Evolutionary conservation across 164 flowering plant genomes (phyloP), one percentile per base, ranked within the genome.

Genomic region (Annona cherimola): DNA sequence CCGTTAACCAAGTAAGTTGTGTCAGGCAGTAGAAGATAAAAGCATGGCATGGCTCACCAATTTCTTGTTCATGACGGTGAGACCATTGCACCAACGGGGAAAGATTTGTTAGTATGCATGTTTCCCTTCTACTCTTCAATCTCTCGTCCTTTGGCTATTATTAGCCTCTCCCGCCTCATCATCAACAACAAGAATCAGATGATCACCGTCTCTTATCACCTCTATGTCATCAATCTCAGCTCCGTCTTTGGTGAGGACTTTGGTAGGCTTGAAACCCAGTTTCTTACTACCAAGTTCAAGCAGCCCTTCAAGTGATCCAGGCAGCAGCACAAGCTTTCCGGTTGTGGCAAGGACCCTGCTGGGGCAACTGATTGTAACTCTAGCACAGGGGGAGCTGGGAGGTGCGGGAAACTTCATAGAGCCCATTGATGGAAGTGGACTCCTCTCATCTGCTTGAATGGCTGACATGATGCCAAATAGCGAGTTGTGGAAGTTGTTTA

Each of bases 171-270:
- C 8, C 12, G 55, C 40, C 68, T 67, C 77, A 66, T 44, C 69
- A 76, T 75, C 81, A 46, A 78, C 76, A 45, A 65, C 86, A 73
- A 94, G 80, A 71, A 86, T 40, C 5, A 94, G 86, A 77, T 82
- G 90, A 80, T 94, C 98, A 26, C 93, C 97, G 69, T 92, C 98
- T 78, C 97, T 84, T 26, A 94, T 86, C 19, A 87, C 67, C 61
- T 72, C 86, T 16, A 89, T 80, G 4, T 84, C 88, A 44, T 94
- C 98, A 74, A 94, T 81, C 67, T 84, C 92, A 26, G 96, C 92
- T 60, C 83, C 73, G 14, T 84, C 87, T 74, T 73, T 79, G 71
- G 68, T 90, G 42, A 83, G 61, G 66, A 92, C 82, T 76, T 82
- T 86, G 14, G 81, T 71, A 1, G 84, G 77, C 3, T 18, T 1